Conservation (phyloP, 805 yeast genomes). For the Cyberlindnera xylosilytica region DNA sequence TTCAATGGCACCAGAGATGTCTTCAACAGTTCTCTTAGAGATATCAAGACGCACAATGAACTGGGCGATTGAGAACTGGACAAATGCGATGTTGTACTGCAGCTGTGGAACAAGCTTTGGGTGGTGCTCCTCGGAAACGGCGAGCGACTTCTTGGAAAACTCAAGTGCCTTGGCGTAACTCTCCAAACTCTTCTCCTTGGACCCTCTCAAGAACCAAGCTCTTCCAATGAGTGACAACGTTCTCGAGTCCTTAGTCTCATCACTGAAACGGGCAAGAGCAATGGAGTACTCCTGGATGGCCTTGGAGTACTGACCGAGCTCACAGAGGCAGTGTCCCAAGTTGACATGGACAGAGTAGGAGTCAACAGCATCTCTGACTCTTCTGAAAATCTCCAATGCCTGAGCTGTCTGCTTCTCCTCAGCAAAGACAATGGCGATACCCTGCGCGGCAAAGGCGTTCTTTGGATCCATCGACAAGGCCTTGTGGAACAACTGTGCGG, state of each 20-base stretch:
- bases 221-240: slow-evolving; percentile 74
- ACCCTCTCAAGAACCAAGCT: slow-evolving; percentile 83
- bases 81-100: slow-evolving; percentile 76
- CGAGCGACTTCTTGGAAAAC: slow-evolving; percentile 56
- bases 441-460: slow-evolving; percentile 96
- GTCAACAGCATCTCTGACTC: slow-evolving; percentile 84
- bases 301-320: slow-evolving; percentile 75
- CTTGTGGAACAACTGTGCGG: slow-evolving; percentile 89
- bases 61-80: slow-evolving; percentile 86
- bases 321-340: slow-evolving; percentile 82
- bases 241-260: slow-evolving; percentile 61
- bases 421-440: slow-evolving; percentile 88
- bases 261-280: slow-evolving; percentile 62
- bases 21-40: slow-evolving; percentile 58
- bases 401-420: slow-evolving; percentile 72
- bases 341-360: slow-evolving; percentile 82
- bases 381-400: slow-evolving; percentile 84
- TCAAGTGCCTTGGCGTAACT: slow-evolving; percentile 60
- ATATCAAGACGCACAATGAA: slow-evolving; percentile 60
- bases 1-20: slow-evolving; percentile 51
- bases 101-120: slow-evolving; percentile 42
- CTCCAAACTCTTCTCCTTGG: slow-evolving; percentile 59
- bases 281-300: slow-evolving; percentile 88
- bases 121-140: slow-evolving; percentile 29
- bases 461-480: slow-evolving; percentile 79